Evolutionary conservation across 2,329 filamentous ascomycete genomes (phyloP).

Genomic region (Malbranchea zuffiana): DNA sequence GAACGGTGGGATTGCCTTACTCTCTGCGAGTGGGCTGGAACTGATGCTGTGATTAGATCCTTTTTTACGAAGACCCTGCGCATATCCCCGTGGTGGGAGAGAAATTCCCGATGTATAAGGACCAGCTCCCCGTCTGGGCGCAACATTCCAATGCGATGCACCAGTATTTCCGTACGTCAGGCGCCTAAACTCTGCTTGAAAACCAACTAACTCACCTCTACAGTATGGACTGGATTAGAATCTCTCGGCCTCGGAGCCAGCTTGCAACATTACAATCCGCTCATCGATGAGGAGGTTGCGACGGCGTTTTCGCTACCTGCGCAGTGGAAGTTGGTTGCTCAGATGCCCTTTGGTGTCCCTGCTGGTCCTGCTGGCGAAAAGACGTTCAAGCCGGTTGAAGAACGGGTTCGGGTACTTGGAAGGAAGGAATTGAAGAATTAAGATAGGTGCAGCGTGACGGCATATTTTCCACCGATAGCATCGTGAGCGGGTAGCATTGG

Average conservation of each 20-base stretch:
- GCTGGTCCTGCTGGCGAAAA: slow-evolving; percentile 48
- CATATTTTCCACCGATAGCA: too few species aligned
- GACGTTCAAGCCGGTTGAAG: slow-evolving; percentile 52
- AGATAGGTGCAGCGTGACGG: too few species aligned
- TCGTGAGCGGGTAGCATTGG: too few species aligned
- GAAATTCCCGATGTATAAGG: slow-evolving; percentile 61
- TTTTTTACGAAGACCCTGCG: slow-evolving; percentile 75
- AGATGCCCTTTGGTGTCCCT: slow-evolving; percentile 68
- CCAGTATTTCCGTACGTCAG: slow-evolving; percentile 51
- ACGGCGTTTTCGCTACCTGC: slow-evolving; percentile 58
- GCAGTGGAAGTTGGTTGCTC: slow-evolving; percentile 66
- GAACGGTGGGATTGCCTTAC: slow-evolving; percentile 49
- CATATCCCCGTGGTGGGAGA: slow-evolving; percentile 56
- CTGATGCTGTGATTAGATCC: slow-evolving; percentile 36
- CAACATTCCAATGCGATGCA: slow-evolving; percentile 71
- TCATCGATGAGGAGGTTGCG: slow-evolving; percentile 63
- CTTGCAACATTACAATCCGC: slow-evolving; percentile 86
- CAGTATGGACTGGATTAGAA: slow-evolving; percentile 70
- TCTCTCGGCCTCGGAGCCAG: slow-evolving; percentile 76
- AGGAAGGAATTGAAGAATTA: too few species aligned
- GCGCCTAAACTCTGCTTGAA: not conserved
- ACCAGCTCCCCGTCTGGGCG: slow-evolving; percentile 69
- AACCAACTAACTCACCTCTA: not conserved
- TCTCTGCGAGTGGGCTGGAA: not conserved
- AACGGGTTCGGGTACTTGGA: slow-evolving; percentile 54